Conservation (phyloP, 2,329 filamentous ascomycete genomes). For the Pezicula rhizophila region DNA sequence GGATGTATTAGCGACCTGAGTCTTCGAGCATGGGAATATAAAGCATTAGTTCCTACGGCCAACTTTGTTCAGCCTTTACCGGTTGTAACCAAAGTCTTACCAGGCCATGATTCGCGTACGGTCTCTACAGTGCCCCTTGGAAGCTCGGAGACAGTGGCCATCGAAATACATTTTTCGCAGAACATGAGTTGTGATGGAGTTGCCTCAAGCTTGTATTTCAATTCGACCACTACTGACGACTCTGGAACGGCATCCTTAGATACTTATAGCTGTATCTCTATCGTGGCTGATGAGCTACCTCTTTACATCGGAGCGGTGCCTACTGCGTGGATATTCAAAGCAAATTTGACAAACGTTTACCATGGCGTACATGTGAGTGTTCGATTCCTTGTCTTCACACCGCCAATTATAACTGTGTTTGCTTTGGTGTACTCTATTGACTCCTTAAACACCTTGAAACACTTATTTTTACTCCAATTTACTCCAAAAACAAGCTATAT, state of each 20-base stretch:
- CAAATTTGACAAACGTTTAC: slow-evolving; percentile 46
- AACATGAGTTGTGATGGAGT: slow-evolving; percentile 54
- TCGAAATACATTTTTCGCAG: slow-evolving; percentile 52
- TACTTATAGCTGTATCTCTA: slow-evolving; percentile 22
- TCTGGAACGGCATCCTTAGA: slow-evolving; percentile 35
- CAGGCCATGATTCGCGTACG: slow-evolving; percentile 49
- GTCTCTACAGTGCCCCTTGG: slow-evolving; percentile 31
- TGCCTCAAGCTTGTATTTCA: slow-evolving; percentile 41
- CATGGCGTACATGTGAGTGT: slow-evolving; percentile 46
- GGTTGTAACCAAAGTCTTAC: slow-evolving; percentile 48
- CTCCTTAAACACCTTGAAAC: too few relatives aligned
- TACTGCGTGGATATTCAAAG: slow-evolving; percentile 46
- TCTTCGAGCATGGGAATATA: slow-evolving; percentile 46
- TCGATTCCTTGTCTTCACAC: too few relatives aligned
- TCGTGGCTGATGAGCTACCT: slow-evolving; percentile 10
- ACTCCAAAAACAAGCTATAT: too few relatives aligned
- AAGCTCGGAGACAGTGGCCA: slow-evolving; percentile 18
- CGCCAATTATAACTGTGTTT: too few relatives aligned
- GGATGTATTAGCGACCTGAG: slow-evolving; percentile 46
- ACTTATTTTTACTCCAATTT: too few relatives aligned
- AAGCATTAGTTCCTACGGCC: slow-evolving; percentile 47
- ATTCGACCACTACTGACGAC: slow-evolving; percentile 44
- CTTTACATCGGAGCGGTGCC: slow-evolving; percentile 45
- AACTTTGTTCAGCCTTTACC: slow-evolving; percentile 45
- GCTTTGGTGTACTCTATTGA: too few relatives aligned